phyloP scores from a whole-genome alignment of 306 rosid species.

The Acacia melanoxylon region DNA sequence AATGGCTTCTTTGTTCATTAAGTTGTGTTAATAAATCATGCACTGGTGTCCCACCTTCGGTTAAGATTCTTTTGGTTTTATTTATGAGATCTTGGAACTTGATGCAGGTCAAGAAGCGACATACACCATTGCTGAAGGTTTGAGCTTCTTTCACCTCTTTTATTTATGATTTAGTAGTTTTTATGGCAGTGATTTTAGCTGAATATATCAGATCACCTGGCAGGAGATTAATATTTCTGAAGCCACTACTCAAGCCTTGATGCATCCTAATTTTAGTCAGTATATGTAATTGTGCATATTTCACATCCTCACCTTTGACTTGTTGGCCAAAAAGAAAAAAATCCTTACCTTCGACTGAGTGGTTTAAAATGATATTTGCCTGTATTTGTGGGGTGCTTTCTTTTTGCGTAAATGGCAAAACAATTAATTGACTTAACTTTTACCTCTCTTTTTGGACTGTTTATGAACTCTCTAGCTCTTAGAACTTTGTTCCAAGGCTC shows the following conservation, averaged over 20 bases:
- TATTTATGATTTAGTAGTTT: too few species aligned
- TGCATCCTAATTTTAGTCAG: background rate
- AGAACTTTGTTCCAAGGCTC: background rate
- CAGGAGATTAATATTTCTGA: background rate
- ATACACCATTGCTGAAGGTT: too few species aligned
- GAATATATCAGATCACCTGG: background rate
- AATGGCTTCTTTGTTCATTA: too few species aligned
- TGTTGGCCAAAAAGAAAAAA: background rate
- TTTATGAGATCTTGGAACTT: too few species aligned
- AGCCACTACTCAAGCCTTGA: background rate
- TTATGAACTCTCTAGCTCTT: constrained; percentile 3
- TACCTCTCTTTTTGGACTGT: background rate
- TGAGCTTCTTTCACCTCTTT: too few species aligned
- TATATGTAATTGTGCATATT: background rate
- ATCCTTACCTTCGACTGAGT: background rate
- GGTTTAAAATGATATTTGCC: background rate
- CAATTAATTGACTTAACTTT: constrained; percentile 7
- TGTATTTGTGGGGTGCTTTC: too few species aligned
- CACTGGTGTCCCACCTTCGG: too few species aligned
- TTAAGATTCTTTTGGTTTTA: too few species aligned
- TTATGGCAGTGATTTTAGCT: too few species aligned
- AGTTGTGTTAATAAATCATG: too few species aligned
- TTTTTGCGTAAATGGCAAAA: background rate
- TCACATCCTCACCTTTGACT: background rate
- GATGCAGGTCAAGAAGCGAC: too few species aligned